Evolutionary conservation across 768 basidiomycete species (phyloP).

Genomic region (Hericium erinaceus): DNA sequence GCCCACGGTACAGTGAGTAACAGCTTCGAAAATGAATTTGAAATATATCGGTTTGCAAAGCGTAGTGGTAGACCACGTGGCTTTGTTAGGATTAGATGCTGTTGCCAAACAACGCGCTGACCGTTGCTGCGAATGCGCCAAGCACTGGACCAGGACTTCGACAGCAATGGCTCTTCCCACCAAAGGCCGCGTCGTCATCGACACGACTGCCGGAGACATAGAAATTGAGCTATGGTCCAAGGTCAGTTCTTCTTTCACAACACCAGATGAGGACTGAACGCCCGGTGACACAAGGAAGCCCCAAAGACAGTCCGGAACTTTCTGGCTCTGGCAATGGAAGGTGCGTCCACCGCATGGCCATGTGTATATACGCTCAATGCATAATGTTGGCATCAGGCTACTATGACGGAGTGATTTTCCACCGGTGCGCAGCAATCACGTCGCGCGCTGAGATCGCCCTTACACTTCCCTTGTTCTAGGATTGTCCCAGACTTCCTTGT

Average conservation of each 20-base stretch:
- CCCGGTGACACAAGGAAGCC: conserved; percentile 51
- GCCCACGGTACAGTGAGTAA: neutral
- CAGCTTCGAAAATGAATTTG: neutral
- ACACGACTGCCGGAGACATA: conserved; percentile 82
- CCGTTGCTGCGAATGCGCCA: neutral
- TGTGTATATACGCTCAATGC: neutral
- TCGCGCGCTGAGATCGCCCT: neutral
- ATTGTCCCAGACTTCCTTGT: conserved; percentile 88
- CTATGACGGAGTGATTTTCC: conserved; percentile 93
- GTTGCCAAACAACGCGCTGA: conserved; percentile 1
- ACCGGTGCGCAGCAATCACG: conserved; percentile 44
- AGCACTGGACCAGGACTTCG: neutral
- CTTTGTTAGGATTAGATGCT: conserved; percentile 1
- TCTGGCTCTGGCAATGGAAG: conserved; percentile 81
- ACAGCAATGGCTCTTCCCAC: conserved; percentile 71
- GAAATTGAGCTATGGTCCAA: conserved; percentile 93
- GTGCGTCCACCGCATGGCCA: conserved; percentile 34
- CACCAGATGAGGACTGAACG: neutral
- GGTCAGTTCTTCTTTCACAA: conserved; percentile 27
- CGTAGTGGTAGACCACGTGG: neutral
- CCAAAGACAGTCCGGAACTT: conserved; percentile 93
- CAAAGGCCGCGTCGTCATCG: conserved; percentile 75
- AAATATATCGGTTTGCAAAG: neutral
- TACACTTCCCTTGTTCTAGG: conserved; percentile 25
- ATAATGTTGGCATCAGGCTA: conserved; percentile 49